These are phyloP conservation scores for Xylariales sp. DNA, from an alignment of 2,329 filamentous ascomycete species.

Conservation along the genomic window DNA sequence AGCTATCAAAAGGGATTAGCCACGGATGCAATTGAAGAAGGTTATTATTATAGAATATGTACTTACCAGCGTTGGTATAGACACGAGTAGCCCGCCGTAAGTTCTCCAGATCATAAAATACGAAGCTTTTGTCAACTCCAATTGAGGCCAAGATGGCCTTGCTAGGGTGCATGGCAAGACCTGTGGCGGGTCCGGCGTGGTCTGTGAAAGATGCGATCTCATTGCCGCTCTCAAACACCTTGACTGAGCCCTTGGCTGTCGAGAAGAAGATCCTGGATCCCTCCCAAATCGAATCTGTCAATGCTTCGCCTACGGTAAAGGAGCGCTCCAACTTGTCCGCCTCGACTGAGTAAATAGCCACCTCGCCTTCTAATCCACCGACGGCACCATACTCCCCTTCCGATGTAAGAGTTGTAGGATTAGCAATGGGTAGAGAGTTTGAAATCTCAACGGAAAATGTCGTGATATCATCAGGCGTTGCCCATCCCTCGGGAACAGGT, in stretches of 20 bases:
- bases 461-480: conserved; percentile 75
- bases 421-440: conserved; percentile 60
- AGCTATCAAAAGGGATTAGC: conserved; percentile 58
- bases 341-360: conserved; percentile 79
- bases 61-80: conserved; percentile 82
- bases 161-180: conserved; percentile 83
- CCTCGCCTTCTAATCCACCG: conserved; percentile 78
- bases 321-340: conserved; percentile 75
- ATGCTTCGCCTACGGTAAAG: conserved; percentile 73
- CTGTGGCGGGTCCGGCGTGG: conserved; percentile 84
- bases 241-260: conserved; percentile 80
- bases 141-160: conserved; percentile 87
- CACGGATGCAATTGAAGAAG: not conserved
- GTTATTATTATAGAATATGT: not conserved
- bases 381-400: conserved; percentile 75
- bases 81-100: conserved; percentile 79
- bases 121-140: conserved; percentile 90
- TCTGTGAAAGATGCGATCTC: conserved; percentile 78
- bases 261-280: conserved; percentile 77
- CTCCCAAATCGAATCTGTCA: conserved; percentile 74
- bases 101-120: conserved; percentile 82
- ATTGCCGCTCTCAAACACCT: conserved; percentile 79
- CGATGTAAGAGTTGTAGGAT: conserved; percentile 62
- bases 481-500: conserved; percentile 86
- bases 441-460: conserved; percentile 59